Evolutionary conservation across 139 green algal species (phyloP).

Genomic region (Chlamydomonas eustigma): DNA sequence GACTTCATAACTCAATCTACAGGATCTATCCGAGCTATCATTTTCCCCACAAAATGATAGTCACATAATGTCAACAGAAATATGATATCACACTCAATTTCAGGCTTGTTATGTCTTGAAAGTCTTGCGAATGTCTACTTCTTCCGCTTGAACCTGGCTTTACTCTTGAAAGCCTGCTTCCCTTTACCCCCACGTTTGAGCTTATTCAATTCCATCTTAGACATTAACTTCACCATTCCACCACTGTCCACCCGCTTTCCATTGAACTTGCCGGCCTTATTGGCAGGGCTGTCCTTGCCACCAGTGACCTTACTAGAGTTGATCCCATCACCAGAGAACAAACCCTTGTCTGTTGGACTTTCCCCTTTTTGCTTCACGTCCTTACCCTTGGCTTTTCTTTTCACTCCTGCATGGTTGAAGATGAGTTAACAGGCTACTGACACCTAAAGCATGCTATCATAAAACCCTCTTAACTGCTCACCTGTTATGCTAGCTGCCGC

Average conservation of each 20-base stretch:
- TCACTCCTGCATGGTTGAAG: background rate
- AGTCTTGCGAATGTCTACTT: slow-evolving; percentile 28
- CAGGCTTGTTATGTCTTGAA: too few species aligned
- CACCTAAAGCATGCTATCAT: too few species aligned
- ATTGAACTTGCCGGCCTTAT: slow-evolving; percentile 8
- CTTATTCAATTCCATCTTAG: slow-evolving; percentile 48
- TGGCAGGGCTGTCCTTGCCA: slow-evolving; percentile 8
- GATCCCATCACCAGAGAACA: slow-evolving; percentile 51
- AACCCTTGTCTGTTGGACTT: background rate
- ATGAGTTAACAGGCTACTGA: background rate
- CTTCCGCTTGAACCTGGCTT: slow-evolving; percentile 60
- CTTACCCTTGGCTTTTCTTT: slow-evolving; percentile 24
- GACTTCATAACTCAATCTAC: too few species aligned
- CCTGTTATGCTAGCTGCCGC: slow-evolving; percentile 48
- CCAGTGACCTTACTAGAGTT: background rate
- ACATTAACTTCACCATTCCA: slow-evolving; percentile 23
- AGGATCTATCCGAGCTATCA: too few species aligned
- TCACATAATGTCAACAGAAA: too few species aligned
- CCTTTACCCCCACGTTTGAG: slow-evolving; percentile 61
- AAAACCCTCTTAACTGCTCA: too few species aligned
- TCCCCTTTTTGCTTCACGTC: slow-evolving; percentile 23
- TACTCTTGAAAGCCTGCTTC: slow-evolving; percentile 73
- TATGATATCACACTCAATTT: too few species aligned
- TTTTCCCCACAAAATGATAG: too few species aligned
- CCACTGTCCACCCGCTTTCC: slow-evolving; percentile 2